Percentiles rank a stretch among this genome's conserved stretches.
Conservation (phyloP, 2,329 filamentous ascomycete genomes). For the Colletotrichum liaoningense region DNA sequence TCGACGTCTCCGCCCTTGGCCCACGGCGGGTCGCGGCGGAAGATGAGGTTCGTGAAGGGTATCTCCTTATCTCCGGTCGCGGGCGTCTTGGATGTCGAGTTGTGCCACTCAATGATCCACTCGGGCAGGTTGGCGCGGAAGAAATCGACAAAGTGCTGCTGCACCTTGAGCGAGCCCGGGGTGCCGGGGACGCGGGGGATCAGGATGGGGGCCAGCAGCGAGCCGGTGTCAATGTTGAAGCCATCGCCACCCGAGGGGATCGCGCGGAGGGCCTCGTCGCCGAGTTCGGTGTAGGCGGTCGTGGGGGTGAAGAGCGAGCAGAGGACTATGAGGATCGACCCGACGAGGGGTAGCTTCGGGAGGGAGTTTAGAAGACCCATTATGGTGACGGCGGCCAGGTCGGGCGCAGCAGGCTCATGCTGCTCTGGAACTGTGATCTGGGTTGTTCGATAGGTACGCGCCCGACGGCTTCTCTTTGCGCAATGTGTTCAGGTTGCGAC, state of each 20-base stretch:
- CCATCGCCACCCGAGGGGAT: constrained; percentile 80
- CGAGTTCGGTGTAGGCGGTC: constrained; percentile 65
- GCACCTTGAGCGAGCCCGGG: constrained; percentile 76
- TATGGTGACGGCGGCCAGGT: constrained; percentile 16
- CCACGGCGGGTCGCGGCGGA: constrained; percentile 90
- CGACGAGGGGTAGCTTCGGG: constrained; percentile 34
- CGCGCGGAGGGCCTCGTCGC: constrained; percentile 77
- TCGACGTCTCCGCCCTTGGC: constrained; percentile 78
- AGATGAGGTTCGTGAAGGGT: constrained; percentile 88
- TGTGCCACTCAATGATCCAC: constrained; percentile 88
- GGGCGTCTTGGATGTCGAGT: constrained; percentile 88
- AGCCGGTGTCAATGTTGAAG: constrained; percentile 82
- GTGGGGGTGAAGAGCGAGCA: constrained; percentile 42
- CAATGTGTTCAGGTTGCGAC: constrained; percentile 11
- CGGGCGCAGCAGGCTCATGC: constrained; percentile 30
- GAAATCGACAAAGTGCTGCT: constrained; percentile 87
- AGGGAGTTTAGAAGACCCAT: constrained; percentile 33
- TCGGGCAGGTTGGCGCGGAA: constrained; percentile 79
- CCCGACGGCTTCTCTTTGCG: constrained; percentile 20
- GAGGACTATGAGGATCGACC: constrained; percentile 35
- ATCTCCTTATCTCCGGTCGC: constrained; percentile 76
- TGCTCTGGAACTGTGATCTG: not conserved
- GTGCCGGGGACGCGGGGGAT: constrained; percentile 91
- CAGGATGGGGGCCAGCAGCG: constrained; percentile 86
- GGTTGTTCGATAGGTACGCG: not conserved